Evolutionary conservation across 73 alveolate species (phyloP).

Genomic region (Urostyla sp.): DNA sequence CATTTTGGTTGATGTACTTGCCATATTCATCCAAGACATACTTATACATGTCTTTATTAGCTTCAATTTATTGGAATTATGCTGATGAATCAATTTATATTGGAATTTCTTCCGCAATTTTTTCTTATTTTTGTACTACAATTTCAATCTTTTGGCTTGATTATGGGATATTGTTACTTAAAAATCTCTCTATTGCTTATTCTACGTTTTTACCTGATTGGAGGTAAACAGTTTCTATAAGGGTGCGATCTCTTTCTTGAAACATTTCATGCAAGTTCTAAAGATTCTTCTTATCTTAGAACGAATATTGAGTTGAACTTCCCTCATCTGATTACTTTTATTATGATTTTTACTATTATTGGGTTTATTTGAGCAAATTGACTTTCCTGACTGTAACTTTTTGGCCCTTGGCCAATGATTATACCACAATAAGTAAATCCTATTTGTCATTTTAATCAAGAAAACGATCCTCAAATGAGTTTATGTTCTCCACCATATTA

Average conservation of each 20-base stretch:
- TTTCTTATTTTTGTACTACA: too few species aligned
- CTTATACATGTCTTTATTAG: background rate
- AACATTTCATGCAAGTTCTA: background rate
- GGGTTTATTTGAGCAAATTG: background rate
- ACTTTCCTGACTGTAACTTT: slow-evolving; percentile 31
- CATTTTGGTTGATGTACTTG: background rate
- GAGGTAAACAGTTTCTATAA: slow-evolving; percentile 11
- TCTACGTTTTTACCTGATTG: slow-evolving; percentile 27
- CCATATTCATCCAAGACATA: background rate
- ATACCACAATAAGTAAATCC: background rate
- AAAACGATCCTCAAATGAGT: slow-evolving; percentile 15
- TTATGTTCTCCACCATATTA: background rate
- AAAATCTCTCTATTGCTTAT: background rate
- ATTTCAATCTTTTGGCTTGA: too few species aligned
- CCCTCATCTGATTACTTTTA: background rate
- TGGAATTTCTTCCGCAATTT: too few species aligned
- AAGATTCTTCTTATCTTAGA: slow-evolving; percentile 36
- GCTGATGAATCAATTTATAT: too few species aligned
- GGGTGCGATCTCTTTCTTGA: background rate
- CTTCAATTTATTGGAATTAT: background rate
- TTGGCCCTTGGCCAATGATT: slow-evolving; percentile 17
- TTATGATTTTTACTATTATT: background rate
- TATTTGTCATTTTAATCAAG: slow-evolving; percentile 29
- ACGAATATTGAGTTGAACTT: background rate
- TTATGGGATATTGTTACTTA: slow-evolving; percentile 42